phyloP scores from a whole-genome alignment of 495 filamentous ascomycete species.

The Cladorrhinum samala region DNA sequence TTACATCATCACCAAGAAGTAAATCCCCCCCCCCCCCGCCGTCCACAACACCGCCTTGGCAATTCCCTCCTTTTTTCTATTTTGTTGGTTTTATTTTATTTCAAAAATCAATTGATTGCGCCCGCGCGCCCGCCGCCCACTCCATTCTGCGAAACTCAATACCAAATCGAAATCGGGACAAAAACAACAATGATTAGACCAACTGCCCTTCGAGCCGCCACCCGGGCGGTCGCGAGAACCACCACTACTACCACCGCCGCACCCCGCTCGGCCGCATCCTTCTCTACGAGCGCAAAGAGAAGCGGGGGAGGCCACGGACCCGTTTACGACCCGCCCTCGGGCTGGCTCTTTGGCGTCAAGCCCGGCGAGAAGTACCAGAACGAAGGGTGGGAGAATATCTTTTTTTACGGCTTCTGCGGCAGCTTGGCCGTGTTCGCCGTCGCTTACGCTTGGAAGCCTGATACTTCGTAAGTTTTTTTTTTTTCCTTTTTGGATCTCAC shows the following conservation, averaged over 20 bases:
- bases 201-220: slow-evolving; percentile 21
- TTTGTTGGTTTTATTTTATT: too few species aligned
- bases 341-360: slow-evolving; percentile 85
- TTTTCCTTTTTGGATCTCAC: background rate
- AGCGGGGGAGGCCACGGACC: slow-evolving; percentile 57
- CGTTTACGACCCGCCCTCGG: slow-evolving; percentile 84
- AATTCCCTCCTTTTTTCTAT: too few species aligned
- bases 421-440: slow-evolving; percentile 66
- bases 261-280: slow-evolving; percentile 16
- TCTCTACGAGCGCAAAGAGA: slow-evolving; percentile 32
- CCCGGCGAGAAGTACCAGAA: slow-evolving; percentile 92
- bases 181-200: slow-evolving; percentile 23
- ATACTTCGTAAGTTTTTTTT: slow-evolving; percentile 78
- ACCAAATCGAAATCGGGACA: too few species aligned
- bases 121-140: too few species aligned
- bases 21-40: too few species aligned
- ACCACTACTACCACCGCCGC: slow-evolving; percentile 7
- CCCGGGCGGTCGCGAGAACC: slow-evolving; percentile 10
- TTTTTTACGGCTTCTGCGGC: slow-evolving; percentile 87
- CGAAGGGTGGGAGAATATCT: slow-evolving; percentile 91
- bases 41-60: too few species aligned
- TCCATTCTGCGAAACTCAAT: too few species aligned
- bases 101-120: too few species aligned
- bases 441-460: slow-evolving; percentile 93
- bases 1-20: too few species aligned